These are phyloP conservation scores for Mixia osmundae DNA, from an alignment of 1,284 basidiomycete species.

Conservation along the genomic window DNA sequence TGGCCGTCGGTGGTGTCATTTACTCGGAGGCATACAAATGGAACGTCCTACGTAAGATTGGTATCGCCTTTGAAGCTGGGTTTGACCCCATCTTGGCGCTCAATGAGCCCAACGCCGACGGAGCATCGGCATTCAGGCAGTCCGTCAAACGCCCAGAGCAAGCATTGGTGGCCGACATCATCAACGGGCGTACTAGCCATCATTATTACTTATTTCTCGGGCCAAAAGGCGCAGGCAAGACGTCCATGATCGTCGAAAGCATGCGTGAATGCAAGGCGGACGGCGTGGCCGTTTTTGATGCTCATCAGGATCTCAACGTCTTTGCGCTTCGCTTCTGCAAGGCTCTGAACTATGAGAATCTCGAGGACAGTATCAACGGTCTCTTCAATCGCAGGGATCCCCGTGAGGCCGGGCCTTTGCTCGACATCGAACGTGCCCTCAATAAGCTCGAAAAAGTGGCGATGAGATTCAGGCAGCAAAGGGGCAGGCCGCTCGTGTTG, in stretches of 20 bases:
- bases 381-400: conserved; percentile 58
- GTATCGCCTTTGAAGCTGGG: conserved; percentile 13
- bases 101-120: conserved; percentile 7
- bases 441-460: conserved; percentile 72
- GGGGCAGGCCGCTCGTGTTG: conserved; percentile 69
- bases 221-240: conserved; percentile 15
- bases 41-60: conserved; percentile 17
- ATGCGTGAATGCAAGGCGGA: conserved; percentile 14
- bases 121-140: conserved; percentile 1
- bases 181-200: conserved; percentile 10
- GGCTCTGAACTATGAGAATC: conserved; percentile 47
- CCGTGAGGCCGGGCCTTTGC: conserved; percentile 50
- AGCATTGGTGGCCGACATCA: conserved; percentile 13
- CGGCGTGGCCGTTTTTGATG: conserved; percentile 17
- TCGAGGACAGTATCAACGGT: conserved; percentile 28
- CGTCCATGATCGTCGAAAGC: conserved; percentile 11
- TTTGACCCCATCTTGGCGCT: conserved; percentile 18
- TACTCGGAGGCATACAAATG: too few relatives aligned
- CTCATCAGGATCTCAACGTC: conserved; percentile 17
- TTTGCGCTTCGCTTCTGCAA: conserved; percentile 49
- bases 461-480: conserved; percentile 32
- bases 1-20: too few relatives aligned
- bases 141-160: conserved; percentile 13
- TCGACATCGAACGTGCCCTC: conserved; percentile 60
- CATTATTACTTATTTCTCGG: neutral